Conservation (phyloP, 345 rosid genomes). For the Psidium guajava region DNA sequence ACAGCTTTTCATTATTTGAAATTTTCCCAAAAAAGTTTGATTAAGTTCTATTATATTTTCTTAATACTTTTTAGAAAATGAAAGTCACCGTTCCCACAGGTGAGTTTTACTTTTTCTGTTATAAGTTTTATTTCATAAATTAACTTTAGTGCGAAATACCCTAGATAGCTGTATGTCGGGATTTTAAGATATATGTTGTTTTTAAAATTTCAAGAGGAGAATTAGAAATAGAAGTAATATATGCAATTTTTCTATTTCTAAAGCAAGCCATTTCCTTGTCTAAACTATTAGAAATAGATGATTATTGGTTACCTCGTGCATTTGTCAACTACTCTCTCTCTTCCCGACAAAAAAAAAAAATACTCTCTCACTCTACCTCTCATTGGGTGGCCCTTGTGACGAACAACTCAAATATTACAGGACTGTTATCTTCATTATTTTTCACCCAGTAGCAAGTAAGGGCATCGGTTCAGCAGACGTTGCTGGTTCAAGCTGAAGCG, state of each 20-base stretch:
- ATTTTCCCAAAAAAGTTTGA: too few species aligned
- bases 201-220: background rate
- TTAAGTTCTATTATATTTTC: background rate
- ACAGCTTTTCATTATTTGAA: too few species aligned
- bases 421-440: background rate
- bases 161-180: too few species aligned
- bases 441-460: background rate
- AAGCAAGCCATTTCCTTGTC: background rate
- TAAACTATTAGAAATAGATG: background rate
- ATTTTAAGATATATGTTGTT: background rate
- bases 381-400: background rate
- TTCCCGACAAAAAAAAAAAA: too few species aligned
- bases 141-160: background rate
- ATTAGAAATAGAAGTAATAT: background rate
- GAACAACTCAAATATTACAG: background rate
- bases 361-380: background rate
- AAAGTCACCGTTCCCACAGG: background rate
- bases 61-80: background rate
- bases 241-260: too few species aligned
- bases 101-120: background rate
- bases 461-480: background rate
- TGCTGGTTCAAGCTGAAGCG: background rate
- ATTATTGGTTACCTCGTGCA: background rate
- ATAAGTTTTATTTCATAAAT: background rate
- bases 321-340: background rate